These are phyloP conservation scores for Cystoisospora suis DNA, from an alignment of 169 alveolate genomes.

Conservation along the genomic window DNA sequence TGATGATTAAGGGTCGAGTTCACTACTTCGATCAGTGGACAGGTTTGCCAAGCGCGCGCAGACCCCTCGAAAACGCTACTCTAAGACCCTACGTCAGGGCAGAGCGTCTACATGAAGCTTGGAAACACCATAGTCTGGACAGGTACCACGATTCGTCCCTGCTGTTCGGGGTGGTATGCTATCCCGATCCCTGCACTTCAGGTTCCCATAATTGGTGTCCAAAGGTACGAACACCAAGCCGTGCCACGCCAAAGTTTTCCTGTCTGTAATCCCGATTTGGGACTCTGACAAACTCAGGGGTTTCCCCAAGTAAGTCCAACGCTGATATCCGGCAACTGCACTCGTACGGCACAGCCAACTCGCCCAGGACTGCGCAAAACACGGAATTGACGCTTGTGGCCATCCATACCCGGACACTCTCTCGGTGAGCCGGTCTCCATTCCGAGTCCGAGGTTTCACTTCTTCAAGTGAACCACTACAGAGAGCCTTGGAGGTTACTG, in stretches of 20 bases:
- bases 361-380: slow-evolving; percentile 46
- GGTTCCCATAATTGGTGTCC: slow-evolving; percentile 18
- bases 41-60: no score
- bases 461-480: background rate
- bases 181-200: background rate
- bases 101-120: slow-evolving; percentile 44
- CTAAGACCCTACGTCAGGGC: background rate
- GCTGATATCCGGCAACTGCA: no score
- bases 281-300: no score
- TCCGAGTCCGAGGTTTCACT: background rate
- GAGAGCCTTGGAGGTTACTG: slow-evolving; percentile 35
- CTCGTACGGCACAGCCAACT: background rate
- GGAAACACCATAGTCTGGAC: slow-evolving; percentile 52
- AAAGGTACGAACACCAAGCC: no score
- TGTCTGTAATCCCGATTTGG: no score
- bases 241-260: no score
- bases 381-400: slow-evolving; percentile 60
- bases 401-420: slow-evolving; percentile 63
- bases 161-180: background rate
- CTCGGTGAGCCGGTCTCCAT: slow-evolving; percentile 16
- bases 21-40: slow-evolving; percentile 70
- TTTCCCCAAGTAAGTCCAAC: background rate
- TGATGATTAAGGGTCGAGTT: slow-evolving; percentile 61
- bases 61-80: background rate
- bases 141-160: background rate